Percentiles rank a stretch among this genome's conserved stretches.
These are phyloP conservation scores for Filobasidium floriforme DNA, from an alignment of 768 basidiomycete species.

Conservation along the genomic window DNA sequence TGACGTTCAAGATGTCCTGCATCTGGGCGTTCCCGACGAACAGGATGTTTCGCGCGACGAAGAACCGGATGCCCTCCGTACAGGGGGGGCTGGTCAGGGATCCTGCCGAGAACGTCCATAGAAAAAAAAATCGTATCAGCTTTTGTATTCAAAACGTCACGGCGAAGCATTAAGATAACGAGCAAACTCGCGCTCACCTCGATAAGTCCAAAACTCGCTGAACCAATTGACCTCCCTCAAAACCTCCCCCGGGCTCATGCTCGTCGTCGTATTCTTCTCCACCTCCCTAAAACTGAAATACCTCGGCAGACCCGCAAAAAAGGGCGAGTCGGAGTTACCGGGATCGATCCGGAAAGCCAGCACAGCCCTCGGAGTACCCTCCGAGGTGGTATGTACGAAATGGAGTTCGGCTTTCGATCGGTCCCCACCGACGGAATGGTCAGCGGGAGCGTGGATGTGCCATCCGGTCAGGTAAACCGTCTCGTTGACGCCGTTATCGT, in stretches of 20 bases:
- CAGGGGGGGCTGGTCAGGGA: constrained; percentile 28
- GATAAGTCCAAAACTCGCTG: constrained; percentile 29
- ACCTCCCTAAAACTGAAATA: constrained; percentile 19
- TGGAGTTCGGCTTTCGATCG: constrained; percentile 28
- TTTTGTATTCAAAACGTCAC: too few relatives aligned
- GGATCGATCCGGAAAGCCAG: constrained; percentile 29
- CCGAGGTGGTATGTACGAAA: constrained; percentile 25
- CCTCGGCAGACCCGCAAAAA: constrained; percentile 20
- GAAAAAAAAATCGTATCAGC: too few relatives aligned
- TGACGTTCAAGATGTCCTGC: constrained; percentile 23
- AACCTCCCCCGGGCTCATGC: constrained; percentile 13
- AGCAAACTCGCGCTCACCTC: constrained; percentile 18
- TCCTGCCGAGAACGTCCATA: too few relatives aligned
- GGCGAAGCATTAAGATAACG: too few relatives aligned
- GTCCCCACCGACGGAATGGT: constrained; percentile 27
- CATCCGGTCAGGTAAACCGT: constrained; percentile 30
- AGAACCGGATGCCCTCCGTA: constrained; percentile 32
- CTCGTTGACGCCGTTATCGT: constrained; percentile 25
- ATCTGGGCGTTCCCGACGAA: constrained; percentile 28
- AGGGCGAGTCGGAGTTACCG: constrained; percentile 23
- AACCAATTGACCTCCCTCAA: constrained; percentile 21
- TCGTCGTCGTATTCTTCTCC: constrained; percentile 10
- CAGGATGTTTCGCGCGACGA: constrained; percentile 28
- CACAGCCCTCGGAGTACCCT: constrained; percentile 24
- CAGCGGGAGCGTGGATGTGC: constrained; percentile 28